phyloP scores from a whole-genome alignment of 768 basidiomycete genomes.

The Tubosaeta sp. region DNA sequence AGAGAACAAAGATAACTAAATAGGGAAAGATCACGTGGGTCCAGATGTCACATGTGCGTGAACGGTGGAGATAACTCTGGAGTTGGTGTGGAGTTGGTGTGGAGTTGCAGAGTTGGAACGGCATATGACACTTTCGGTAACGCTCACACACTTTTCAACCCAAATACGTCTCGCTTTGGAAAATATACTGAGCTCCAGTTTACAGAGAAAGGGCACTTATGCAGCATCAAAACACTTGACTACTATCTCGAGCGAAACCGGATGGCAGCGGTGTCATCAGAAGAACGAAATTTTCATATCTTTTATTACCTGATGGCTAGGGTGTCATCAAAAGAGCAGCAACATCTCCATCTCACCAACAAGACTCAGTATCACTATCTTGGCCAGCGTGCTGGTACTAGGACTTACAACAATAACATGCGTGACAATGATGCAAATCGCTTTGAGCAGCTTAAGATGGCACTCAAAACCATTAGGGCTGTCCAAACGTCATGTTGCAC shows the following conservation, averaged over 20 bases:
- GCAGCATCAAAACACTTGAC: slow-evolving; percentile 90
- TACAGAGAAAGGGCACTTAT: slow-evolving; percentile 82
- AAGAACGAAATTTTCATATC: no score
- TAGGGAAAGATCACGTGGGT: no score
- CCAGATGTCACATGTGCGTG: no score
- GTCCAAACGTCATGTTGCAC: slow-evolving; percentile 91
- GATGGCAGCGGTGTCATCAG: slow-evolving; percentile 82
- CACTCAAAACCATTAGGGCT: no score
- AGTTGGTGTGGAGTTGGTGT: no score
- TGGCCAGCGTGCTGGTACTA: slow-evolving; percentile 57
- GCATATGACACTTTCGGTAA: slow-evolving; percentile 96
- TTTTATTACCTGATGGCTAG: no score
- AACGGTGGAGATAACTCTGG: no score
- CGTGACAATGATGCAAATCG: slow-evolving; percentile 79
- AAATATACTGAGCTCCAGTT: slow-evolving; percentile 99
- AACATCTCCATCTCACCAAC: slow-evolving; percentile 81
- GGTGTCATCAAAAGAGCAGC: slow-evolving; percentile 80
- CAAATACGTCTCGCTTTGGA: slow-evolving; percentile 94
- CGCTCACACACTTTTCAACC: slow-evolving; percentile 86
- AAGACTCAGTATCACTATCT: slow-evolving; percentile 84
- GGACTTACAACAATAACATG: slow-evolving; percentile 41
- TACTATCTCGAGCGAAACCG: slow-evolving; percentile 92
- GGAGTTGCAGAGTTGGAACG: no score
- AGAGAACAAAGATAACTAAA: no score
- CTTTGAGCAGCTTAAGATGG: slow-evolving; percentile 68